Percentiles rank a stretch among this genome's conserved stretches.
Evolutionary conservation across 345 rosid genomes (phyloP).

Genomic region (Gossypium ekmanianum): DNA sequence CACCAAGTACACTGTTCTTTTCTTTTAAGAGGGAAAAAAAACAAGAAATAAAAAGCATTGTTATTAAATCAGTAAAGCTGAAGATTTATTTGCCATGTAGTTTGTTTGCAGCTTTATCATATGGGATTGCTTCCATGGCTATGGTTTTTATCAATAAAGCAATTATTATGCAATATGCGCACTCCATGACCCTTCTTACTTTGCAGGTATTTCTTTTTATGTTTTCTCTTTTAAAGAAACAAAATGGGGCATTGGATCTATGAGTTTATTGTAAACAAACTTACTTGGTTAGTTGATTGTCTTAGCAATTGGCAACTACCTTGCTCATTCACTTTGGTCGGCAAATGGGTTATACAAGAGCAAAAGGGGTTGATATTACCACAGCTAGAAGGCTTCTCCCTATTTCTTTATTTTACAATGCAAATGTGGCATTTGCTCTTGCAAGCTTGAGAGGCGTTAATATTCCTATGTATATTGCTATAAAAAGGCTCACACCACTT

Average conservation of each 20-base stretch:
- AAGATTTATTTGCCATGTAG: conserved; percentile 34
- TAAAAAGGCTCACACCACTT: conserved; percentile 92
- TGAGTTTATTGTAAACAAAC: not conserved
- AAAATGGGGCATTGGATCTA: not conserved
- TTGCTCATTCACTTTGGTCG: conserved; percentile 78
- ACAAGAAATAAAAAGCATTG: not conserved
- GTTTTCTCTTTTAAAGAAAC: not conserved
- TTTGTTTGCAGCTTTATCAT: conserved; percentile 70
- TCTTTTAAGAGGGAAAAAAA: not conserved
- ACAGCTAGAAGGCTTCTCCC: conserved; percentile 80
- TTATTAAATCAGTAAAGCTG: not conserved
- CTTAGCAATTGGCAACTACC: conserved; percentile 81
- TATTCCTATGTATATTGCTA: conserved; percentile 97
- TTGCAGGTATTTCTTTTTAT: conserved; percentile 50
- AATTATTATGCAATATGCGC: conserved; percentile 73
- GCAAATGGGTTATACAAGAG: conserved; percentile 58
- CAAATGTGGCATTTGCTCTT: conserved; percentile 93
- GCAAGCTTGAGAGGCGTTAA: conserved; percentile 98
- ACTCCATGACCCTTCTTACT: conserved; percentile 86
- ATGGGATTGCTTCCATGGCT: conserved; percentile 94
- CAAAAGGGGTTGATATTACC: conserved; percentile 51
- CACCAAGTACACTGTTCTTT: not conserved
- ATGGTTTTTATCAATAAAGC: conserved; percentile 98
- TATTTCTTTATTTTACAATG: conserved; percentile 86
- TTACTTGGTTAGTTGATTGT: conserved; percentile 15